Conservation (phyloP, 1,139 yeast genomes). For the Wickerhamiella pararugosa region DNA sequence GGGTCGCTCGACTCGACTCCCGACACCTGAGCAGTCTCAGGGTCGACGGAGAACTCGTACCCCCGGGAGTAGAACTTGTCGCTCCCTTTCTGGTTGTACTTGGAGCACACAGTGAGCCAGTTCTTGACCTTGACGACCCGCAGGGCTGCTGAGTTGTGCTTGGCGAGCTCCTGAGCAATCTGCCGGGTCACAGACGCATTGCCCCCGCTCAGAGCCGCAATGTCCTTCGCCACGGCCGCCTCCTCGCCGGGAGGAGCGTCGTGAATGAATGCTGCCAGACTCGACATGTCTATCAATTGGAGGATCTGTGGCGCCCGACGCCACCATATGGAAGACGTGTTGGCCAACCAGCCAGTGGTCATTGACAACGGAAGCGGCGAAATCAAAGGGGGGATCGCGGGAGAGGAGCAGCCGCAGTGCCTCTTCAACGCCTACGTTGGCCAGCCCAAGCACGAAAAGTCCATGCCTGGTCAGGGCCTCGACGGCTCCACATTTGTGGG, state of each 20-base stretch:
- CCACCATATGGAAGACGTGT: conserved; percentile 23
- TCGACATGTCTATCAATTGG: conserved; percentile 15
- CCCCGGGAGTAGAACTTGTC: conserved; percentile 33
- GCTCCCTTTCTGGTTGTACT: conserved; percentile 33
- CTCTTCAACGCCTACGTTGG: conserved; percentile 47
- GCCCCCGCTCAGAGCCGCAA: conserved; percentile 24
- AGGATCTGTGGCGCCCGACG: no score
- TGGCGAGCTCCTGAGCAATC: conserved; percentile 26
- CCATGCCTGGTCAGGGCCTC: conserved; percentile 64
- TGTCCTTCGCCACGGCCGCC: conserved; percentile 15
- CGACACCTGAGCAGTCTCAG: conserved; percentile 23
- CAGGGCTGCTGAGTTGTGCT: conserved; percentile 32
- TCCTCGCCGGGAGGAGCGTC: conserved; percentile 43
- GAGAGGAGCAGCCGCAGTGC: conserved; percentile 65
- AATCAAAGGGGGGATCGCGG: conserved; percentile 85
- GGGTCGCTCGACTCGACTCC: conserved; percentile 39
- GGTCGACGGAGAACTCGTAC: conserved; percentile 48
- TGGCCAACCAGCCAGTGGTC: conserved; percentile 74
- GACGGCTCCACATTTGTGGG: conserved; percentile 58
- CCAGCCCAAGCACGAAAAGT: conserved; percentile 64
- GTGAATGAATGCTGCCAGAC: conserved; percentile 24
- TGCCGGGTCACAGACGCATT: conserved; percentile 20
- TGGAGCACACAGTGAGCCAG: conserved; percentile 28
- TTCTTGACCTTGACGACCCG: conserved; percentile 27
- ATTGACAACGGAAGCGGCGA: conserved; percentile 89